Percentiles rank a stretch among this genome's conserved stretches.
These are phyloP conservation scores for Diaporthe citri DNA, from an alignment of 2,329 filamentous ascomycete genomes.

Conservation along the genomic window DNA sequence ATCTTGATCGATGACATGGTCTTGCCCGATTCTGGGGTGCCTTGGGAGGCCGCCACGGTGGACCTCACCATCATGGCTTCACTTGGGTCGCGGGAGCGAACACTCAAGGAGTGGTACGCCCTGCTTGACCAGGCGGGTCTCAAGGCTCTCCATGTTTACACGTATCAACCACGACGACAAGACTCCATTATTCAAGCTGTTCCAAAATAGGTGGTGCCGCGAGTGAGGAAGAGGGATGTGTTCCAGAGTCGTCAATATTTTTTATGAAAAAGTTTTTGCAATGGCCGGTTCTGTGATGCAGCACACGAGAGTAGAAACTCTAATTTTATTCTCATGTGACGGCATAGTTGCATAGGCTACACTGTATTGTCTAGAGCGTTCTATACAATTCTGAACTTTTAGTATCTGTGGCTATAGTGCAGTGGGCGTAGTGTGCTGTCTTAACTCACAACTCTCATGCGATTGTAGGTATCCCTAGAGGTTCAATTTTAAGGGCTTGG, in stretches of 20 bases:
- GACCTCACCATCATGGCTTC: conserved; percentile 55
- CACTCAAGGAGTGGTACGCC: conserved; percentile 49
- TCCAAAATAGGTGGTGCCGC: background rate
- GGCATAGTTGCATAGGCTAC: no score
- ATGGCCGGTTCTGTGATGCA: no score
- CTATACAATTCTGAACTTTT: no score
- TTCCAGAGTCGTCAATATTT: no score
- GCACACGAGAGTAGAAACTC: no score
- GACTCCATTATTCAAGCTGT: conserved; percentile 43
- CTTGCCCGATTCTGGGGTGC: conserved; percentile 50
- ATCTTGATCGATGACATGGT: conserved; percentile 60
- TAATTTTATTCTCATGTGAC: no score
- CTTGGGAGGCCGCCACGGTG: conserved; percentile 48
- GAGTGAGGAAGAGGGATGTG: background rate
- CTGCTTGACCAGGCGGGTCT: conserved; percentile 45
- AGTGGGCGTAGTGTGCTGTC: no score
- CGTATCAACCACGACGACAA: conserved; percentile 38
- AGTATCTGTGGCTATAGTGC: no score
- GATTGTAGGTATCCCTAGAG: no score
- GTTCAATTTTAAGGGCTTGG: no score
- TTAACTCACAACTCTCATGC: no score
- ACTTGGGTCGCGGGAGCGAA: conserved; percentile 52
- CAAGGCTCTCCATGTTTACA: conserved; percentile 36
- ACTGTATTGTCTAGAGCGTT: no score
- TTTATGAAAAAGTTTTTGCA: background rate